Conservation (phyloP, 306 rosid species). For the Sophora flavescens region DNA sequence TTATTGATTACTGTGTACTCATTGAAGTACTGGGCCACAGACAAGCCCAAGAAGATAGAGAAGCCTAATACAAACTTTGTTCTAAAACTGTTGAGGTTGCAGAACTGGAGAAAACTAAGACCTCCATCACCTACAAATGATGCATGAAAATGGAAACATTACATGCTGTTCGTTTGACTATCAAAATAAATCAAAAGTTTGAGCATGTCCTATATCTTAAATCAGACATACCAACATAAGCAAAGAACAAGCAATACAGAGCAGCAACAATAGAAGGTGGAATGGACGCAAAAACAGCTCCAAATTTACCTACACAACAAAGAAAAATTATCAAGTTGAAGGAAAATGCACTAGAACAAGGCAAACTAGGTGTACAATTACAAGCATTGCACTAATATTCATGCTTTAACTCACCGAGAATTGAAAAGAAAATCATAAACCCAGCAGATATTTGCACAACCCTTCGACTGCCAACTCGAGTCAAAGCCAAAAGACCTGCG, state of each 20-base stretch:
- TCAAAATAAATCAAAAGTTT: constrained; percentile 29
- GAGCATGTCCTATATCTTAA: not conserved
- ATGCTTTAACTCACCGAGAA: constrained; percentile 70
- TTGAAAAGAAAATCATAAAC: constrained; percentile 97
- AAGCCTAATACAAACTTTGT: constrained; percentile 88
- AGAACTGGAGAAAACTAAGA: constrained; percentile 94
- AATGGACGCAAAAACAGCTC: constrained; percentile 94
- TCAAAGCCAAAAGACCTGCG: constrained; percentile 96
- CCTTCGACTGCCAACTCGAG: constrained; percentile 97
- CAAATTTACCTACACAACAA: constrained; percentile 80
- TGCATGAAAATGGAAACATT: constrained; percentile 9
- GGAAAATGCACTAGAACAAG: not conserved
- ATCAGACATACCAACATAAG: constrained; percentile 82
- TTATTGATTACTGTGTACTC: constrained; percentile 84
- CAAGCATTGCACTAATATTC: constrained; percentile 1
- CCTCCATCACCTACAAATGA: constrained; percentile 72
- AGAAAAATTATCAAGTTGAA: constrained; percentile 16
- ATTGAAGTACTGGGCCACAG: constrained; percentile 94
- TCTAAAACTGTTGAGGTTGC: constrained; percentile 95
- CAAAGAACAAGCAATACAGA: constrained; percentile 92
- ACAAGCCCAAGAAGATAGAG: constrained; percentile 92
- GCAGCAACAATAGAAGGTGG: constrained; percentile 95
- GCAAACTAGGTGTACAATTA: constrained; percentile 5
- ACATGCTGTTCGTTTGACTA: constrained; percentile 11
- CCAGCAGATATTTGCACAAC: constrained; percentile 99